Conservation (phyloP, 768 basidiomycete genomes). For the Naganishia friedmannii region DNA sequence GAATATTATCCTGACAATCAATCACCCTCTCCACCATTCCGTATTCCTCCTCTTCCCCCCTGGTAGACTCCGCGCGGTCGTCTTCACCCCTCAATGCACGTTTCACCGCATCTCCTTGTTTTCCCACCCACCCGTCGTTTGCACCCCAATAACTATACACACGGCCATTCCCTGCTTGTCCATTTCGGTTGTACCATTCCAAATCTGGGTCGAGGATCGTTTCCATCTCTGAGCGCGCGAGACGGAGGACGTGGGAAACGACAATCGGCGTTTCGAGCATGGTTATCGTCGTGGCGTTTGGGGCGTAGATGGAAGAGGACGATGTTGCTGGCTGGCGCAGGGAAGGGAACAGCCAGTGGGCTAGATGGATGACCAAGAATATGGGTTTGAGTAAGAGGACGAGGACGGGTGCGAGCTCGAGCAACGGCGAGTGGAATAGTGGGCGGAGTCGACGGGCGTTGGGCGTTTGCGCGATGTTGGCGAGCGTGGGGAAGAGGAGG, state of each 20-base stretch:
- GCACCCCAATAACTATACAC: constrained; percentile 64
- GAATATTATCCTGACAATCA: constrained; percentile 58
- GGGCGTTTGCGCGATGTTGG: constrained; percentile 63
- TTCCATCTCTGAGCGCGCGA: constrained; percentile 70
- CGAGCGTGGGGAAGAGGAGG: constrained; percentile 69
- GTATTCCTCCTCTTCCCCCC: constrained; percentile 1
- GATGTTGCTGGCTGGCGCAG: neutral
- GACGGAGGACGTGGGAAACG: constrained; percentile 60
- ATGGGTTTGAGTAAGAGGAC: constrained; percentile 56
- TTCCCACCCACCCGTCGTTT: constrained; percentile 68
- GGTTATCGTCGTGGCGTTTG: constrained; percentile 43
- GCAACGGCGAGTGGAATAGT: constrained; percentile 54
- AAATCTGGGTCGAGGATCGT: constrained; percentile 60
- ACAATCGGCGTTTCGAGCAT: constrained; percentile 60
- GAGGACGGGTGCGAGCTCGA: constrained; percentile 54
- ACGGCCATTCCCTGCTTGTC: constrained; percentile 35
- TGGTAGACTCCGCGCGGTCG: neutral
- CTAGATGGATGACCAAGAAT: constrained; percentile 58
- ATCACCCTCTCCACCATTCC: constrained; percentile 52
- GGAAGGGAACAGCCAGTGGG: constrained; percentile 53
- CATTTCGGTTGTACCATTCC: constrained; percentile 43
- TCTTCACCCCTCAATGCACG: constrained; percentile 49
- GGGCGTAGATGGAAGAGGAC: constrained; percentile 24
- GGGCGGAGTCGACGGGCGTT: constrained; percentile 63
- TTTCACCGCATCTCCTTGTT: constrained; percentile 58